Evolutionary conservation across 805 yeast genomes (phyloP), one percentile per base, ranked within the genome.

Genomic region (Kluyveromyces dobzhanskii): DNA sequence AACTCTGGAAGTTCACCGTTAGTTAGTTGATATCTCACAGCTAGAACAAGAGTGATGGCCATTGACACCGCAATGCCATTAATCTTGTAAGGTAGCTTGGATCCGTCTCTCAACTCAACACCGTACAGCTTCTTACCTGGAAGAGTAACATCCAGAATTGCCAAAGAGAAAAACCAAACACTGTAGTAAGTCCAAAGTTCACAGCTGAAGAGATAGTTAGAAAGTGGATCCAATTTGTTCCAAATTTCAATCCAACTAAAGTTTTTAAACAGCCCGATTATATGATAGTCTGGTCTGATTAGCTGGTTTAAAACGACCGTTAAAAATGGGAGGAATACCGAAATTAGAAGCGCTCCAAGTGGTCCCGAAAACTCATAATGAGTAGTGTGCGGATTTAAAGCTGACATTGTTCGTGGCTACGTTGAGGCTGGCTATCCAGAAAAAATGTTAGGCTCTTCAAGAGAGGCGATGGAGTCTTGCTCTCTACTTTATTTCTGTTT

Each of bases 291-390:
- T 27, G 76, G 78, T 51, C 87, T 85, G 46, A 80, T 66, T 41
- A 76, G 61, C 38, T 80, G 67, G 39, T 77, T 78, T 41, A 88
- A 67, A 17, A 71, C 60, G 9, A 78, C 59, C 13, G 83, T 69
- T 9, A 85, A 64, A 0, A 68, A 32, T 1, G 97, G 95, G 17
- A 90, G 66, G 1, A 81, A 81, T 1, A 76, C 12, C 0, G 90
- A 63, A 41, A 90, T 73, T 3, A 67, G 70, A 2, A 76, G 31
- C 0, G 92, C 86, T 4, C 98, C 98, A 1, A 73, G 58, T 4
- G 71, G 60, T 0, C 98, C 98, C 24, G 73, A 71, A 59, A 90
- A 90, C 59, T 90, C 97, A 43, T 67, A 65, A 34, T 78, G 74
- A 3, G 61, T 66, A 1, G 97, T 85, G 34, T 53, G 58, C 3